Evolutionary conservation across 495 filamentous ascomycete species (phyloP).

Genomic region (Clavariopsis aquatica): DNA sequence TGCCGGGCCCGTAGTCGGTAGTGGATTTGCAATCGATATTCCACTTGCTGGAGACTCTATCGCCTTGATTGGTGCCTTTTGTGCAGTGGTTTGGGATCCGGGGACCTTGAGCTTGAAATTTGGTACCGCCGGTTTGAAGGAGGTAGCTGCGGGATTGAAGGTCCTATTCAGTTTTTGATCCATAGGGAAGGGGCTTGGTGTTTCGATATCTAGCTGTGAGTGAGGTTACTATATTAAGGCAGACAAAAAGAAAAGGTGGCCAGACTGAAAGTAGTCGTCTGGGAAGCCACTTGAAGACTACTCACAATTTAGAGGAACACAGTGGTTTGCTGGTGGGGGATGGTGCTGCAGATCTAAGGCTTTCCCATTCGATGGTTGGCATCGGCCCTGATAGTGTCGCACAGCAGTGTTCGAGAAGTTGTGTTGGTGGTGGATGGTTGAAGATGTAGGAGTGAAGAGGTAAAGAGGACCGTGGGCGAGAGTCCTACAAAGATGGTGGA

Average conservation of each 20-base stretch:
- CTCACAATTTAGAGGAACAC: not conserved
- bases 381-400: not conserved
- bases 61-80: not conserved
- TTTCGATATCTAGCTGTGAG: not conserved
- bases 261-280: not conserved
- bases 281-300: not conserved
- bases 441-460: no score
- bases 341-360: not conserved
- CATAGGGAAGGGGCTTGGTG: not conserved
- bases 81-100: not conserved
- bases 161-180: not conserved
- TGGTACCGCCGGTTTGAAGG: not conserved
- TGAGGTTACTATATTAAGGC: not conserved
- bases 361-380: not conserved
- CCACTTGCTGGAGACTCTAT: not conserved
- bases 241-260: not conserved
- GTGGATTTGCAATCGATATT: not conserved
- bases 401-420: not conserved
- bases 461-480: no score
- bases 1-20: no score
- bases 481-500: no score
- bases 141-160: not conserved
- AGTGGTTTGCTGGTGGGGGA: not conserved
- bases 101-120: not conserved
- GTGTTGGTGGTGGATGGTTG: not conserved